These are phyloP conservation scores for Xanthoconium purpureum DNA, from an alignment of 768 basidiomycete genomes.

Conservation along the genomic window DNA sequence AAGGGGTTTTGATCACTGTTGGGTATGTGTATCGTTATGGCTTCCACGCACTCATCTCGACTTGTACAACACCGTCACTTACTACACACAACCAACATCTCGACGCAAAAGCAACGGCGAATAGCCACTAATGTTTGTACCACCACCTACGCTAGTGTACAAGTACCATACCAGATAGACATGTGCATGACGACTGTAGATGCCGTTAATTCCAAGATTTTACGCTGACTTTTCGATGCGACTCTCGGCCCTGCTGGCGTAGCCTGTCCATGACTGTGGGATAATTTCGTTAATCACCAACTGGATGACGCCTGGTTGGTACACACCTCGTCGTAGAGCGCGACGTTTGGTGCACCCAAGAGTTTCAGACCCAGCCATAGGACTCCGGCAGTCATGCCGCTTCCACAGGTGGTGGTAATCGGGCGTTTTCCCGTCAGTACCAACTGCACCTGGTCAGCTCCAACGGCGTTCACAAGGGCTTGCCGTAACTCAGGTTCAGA, in stretches of 20 bases:
- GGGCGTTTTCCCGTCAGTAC: conserved; percentile 58
- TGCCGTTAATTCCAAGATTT: conserved; percentile 3
- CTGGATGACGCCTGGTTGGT: conserved; percentile 6
- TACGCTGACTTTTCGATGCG: conserved; percentile 55
- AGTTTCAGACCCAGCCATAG: conserved; percentile 90
- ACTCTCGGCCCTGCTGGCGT: conserved; percentile 74
- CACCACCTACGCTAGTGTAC: conserved; percentile 24
- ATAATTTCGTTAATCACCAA: conserved; percentile 15
- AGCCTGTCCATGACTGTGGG: conserved; percentile 92
- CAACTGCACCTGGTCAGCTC: conserved; percentile 49
- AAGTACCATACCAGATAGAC: conserved; percentile 12
- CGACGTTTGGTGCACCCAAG: conserved; percentile 56
- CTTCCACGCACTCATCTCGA: background rate
- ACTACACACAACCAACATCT: conserved; percentile 10
- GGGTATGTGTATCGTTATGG: conserved; percentile 22
- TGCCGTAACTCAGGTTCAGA: conserved; percentile 54
- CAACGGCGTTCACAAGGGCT: conserved; percentile 63
- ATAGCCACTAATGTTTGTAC: conserved; percentile 28
- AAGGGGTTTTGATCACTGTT: conserved; percentile 15
- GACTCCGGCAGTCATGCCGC: conserved; percentile 96
- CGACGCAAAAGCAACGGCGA: conserved; percentile 13
- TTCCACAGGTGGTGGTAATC: conserved; percentile 83
- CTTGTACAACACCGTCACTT: conserved; percentile 15
- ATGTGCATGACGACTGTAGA: conserved; percentile 2
- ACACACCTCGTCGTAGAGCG: conserved; percentile 92